phyloP scores from a whole-genome alignment of 2,329 filamentous ascomycete genomes.

The Trichoderma lentiforme region DNA sequence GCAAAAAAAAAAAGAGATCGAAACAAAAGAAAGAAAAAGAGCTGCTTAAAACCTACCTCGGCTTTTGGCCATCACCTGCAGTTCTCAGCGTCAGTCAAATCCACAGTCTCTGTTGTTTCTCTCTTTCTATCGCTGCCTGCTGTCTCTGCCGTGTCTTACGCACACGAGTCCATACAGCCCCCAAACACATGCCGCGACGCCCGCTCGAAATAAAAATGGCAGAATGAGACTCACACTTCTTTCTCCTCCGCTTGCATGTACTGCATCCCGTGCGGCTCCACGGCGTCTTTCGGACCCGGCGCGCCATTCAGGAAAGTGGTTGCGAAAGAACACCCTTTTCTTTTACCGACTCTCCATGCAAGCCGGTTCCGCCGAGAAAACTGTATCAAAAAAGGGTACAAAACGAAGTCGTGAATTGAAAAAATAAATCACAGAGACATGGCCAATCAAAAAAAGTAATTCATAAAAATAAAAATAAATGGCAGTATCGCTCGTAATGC shows the following conservation, averaged over 20 bases:
- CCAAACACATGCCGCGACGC: not conserved
- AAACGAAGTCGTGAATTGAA: not conserved
- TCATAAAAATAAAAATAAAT: not conserved
- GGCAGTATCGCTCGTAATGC: not conserved
- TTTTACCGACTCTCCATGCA: not conserved
- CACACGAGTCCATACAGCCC: not conserved
- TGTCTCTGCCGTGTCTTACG: not conserved
- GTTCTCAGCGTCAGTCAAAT: not conserved
- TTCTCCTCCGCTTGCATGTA: slow-evolving; percentile 15
- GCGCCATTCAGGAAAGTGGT: not conserved
- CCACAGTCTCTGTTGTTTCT: not conserved
- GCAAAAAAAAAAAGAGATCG: not conserved
- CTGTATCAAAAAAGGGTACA: not conserved
- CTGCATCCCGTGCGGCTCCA: slow-evolving; percentile 16
- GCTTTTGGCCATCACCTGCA: slow-evolving; percentile 16
- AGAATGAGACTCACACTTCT: slow-evolving; percentile 12
- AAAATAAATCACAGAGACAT: not conserved
- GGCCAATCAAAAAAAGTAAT: not conserved
- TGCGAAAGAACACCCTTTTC: not conserved
- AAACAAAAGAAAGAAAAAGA: not conserved
- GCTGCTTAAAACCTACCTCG: not conserved
- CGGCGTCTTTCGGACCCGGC: slow-evolving; percentile 15
- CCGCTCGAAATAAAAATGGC: not conserved
- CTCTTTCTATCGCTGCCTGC: not conserved
- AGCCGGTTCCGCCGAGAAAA: not conserved